Percentiles rank a stretch among this genome's conserved stretches.
Conservation (phyloP, 106 monocot genomes). For the Acanthochlamys bracteata region DNA sequence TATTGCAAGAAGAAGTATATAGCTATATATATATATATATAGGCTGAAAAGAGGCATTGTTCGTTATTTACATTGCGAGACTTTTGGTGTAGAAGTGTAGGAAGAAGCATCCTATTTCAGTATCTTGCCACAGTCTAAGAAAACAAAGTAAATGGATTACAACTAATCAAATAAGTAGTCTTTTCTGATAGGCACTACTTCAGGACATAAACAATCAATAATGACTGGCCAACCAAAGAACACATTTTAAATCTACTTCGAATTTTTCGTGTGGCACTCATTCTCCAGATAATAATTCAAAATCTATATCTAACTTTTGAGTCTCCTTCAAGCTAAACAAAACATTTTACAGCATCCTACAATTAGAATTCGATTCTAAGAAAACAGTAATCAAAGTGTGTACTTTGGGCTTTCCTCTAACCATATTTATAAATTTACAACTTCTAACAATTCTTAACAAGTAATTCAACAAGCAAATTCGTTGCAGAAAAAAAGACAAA, state of each 20-base stretch:
- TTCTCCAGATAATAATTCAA: no score
- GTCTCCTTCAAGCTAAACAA: no score
- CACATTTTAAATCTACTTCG: no score
- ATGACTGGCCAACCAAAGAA: not conserved
- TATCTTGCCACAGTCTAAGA: conserved; percentile 91
- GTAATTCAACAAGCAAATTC: not conserved
- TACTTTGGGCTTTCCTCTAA: no score
- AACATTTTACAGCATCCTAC: no score
- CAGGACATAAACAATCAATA: not conserved
- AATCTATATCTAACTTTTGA: no score
- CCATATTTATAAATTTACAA: no score
- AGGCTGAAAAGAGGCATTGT: not conserved
- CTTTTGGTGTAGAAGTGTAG: conserved; percentile 57
- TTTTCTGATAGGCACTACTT: not conserved
- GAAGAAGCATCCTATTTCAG: conserved; percentile 65
- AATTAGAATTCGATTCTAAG: no score
- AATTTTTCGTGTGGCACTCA: no score
- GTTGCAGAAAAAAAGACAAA: not conserved
- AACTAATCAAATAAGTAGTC: not conserved
- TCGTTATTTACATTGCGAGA: conserved; percentile 31
- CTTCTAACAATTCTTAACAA: no score
- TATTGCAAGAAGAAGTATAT: not conserved
- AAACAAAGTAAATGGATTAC: not conserved
- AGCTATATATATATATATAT: not conserved
- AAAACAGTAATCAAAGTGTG: no score